These are phyloP conservation scores for Exophiala calicioides DNA, from an alignment of 2,329 filamentous ascomycete genomes.

Conservation along the genomic window DNA sequence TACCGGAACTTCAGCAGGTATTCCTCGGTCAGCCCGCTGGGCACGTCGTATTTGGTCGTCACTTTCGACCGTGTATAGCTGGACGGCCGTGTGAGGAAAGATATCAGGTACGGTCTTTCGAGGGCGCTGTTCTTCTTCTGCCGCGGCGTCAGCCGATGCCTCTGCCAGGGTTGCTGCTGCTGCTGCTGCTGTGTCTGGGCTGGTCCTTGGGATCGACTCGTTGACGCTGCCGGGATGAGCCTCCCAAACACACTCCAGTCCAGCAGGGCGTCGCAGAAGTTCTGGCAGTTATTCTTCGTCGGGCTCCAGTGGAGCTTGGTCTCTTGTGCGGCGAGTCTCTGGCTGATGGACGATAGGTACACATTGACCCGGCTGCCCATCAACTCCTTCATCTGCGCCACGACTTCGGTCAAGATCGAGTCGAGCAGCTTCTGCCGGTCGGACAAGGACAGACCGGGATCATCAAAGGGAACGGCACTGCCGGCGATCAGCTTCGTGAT, in stretches of 20 bases:
- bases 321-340: conserved; percentile 34
- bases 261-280: conserved; percentile 42
- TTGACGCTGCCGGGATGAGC: conserved; percentile 1
- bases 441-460: conserved; percentile 8
- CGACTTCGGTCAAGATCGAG: conserved; percentile 7
- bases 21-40: conserved; percentile 47
- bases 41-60: conserved; percentile 40
- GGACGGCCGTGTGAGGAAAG: conserved; percentile 41
- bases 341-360: conserved; percentile 38
- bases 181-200: too few relatives aligned
- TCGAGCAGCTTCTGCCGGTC: conserved; percentile 4
- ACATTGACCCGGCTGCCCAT: conserved; percentile 31
- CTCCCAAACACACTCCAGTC: conserved; percentile 34
- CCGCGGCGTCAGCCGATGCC: too few relatives aligned
- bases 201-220: too few relatives aligned
- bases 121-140: too few relatives aligned
- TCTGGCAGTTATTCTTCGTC: conserved; percentile 42
- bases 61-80: conserved; percentile 30
- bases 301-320: conserved; percentile 37
- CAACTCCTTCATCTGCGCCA: conserved; percentile 31
- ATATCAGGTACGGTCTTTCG: conserved; percentile 46
- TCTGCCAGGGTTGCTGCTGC: too few relatives aligned
- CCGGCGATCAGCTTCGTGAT: conserved; percentile 34
- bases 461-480: conserved; percentile 25
- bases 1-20: conserved; percentile 45